These are phyloP conservation scores for Micromonas commoda DNA, from an alignment of 139 green algal species.

Conservation along the genomic window DNA sequence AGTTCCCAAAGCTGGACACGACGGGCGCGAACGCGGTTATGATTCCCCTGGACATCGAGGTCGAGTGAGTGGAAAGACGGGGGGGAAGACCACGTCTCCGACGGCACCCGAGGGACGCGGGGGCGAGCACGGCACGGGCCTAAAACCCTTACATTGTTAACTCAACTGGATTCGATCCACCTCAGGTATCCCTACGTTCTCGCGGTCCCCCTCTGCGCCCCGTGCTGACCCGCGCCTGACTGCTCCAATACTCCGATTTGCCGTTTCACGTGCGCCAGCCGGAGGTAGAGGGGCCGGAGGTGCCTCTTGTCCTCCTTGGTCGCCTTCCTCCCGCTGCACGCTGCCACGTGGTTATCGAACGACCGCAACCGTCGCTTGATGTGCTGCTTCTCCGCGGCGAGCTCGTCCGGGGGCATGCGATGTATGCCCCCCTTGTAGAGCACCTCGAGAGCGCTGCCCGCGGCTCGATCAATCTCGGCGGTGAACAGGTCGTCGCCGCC, in stretches of 20 bases:
- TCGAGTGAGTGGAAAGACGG: background rate
- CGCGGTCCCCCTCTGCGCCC: too few relatives aligned
- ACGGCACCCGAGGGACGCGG: too few relatives aligned
- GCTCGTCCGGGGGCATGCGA: background rate
- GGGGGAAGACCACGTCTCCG: too few relatives aligned
- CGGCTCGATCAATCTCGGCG: background rate
- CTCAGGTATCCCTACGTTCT: too few relatives aligned
- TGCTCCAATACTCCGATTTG: background rate
- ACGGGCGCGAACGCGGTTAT: slow-evolving; percentile 27
- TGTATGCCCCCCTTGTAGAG: background rate
- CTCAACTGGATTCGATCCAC: too few relatives aligned
- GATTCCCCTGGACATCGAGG: slow-evolving; percentile 18
- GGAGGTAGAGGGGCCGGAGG: background rate
- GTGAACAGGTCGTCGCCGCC: background rate
- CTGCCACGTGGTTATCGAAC: background rate
- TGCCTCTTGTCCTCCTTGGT: slow-evolving; percentile 20
- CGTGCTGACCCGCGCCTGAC: background rate
- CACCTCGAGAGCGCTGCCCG: background rate
- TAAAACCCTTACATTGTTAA: too few relatives aligned
- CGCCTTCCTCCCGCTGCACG: background rate
- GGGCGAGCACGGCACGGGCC: too few relatives aligned
- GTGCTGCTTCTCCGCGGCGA: background rate
- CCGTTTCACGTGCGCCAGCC: slow-evolving; percentile 8
- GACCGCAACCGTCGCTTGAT: background rate
- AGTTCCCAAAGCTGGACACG: slow-evolving; percentile 25